phyloP scores from a whole-genome alignment of 257 asterid species.

The Solanum etuberosum region DNA sequence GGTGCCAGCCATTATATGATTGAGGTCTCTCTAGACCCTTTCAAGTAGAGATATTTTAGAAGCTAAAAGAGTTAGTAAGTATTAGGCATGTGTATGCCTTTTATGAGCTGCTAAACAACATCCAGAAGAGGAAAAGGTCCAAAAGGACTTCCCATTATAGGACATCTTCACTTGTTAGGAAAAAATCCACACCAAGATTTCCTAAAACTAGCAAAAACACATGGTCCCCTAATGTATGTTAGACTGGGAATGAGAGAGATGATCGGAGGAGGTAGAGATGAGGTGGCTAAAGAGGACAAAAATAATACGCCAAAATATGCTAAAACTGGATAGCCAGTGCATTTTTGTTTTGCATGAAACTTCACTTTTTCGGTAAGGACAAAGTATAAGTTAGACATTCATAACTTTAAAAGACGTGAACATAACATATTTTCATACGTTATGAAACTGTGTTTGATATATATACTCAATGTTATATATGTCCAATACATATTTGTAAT shows the following conservation, averaged over 20 bases:
- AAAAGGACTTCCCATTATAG: background rate
- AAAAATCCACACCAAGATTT: background rate
- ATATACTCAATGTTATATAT: background rate
- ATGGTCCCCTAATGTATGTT: background rate
- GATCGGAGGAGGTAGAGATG: too few relatives aligned
- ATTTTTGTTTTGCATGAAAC: background rate
- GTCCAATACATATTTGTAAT: too few relatives aligned
- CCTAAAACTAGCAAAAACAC: background rate
- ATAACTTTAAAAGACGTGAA: too few relatives aligned
- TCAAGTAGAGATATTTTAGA: background rate
- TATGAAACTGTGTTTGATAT: too few relatives aligned
- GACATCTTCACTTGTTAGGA: background rate
- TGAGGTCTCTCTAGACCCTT: too few relatives aligned
- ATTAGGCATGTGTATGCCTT: background rate
- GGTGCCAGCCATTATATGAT: too few relatives aligned
- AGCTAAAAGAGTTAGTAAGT: background rate
- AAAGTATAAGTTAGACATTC: background rate
- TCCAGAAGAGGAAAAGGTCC: background rate
- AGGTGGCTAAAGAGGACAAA: too few relatives aligned
- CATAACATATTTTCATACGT: too few relatives aligned
- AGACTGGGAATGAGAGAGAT: background rate
- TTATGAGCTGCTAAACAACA: background rate
- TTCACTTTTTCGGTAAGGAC: background rate
- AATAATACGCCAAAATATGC: background rate
- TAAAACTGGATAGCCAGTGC: background rate